Conservation (phyloP, 768 basidiomycete genomes). For the Boletus patriciae region DNA sequence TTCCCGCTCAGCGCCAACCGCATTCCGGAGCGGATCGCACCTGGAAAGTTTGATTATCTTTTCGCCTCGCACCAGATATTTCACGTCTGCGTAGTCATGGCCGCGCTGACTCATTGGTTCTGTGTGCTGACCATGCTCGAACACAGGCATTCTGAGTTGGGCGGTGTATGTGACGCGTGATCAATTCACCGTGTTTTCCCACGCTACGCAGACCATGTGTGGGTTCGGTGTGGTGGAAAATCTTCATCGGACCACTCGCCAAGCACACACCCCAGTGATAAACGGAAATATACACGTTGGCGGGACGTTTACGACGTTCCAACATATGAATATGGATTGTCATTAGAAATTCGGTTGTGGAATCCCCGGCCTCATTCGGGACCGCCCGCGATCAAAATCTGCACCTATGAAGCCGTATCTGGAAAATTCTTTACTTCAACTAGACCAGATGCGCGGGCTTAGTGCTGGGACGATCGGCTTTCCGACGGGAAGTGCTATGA, state of each 20-base stretch:
- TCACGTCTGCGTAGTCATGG: conserved; percentile 75
- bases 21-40: conserved; percentile 71
- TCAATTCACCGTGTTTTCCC: conserved; percentile 26
- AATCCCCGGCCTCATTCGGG: conserved; percentile 22
- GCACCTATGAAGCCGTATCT: conserved; percentile 9
- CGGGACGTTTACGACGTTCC: conserved; percentile 19
- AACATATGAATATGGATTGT: conserved; percentile 31
- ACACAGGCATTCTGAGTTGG: conserved; percentile 49
- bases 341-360: conserved; percentile 27
- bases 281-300: conserved; percentile 33
- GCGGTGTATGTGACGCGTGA: conserved; percentile 24
- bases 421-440: conserved; percentile 10
- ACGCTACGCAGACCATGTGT: conserved; percentile 18
- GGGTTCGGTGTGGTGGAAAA: conserved; percentile 21
- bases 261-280: conserved; percentile 22
- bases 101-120: conserved; percentile 66
- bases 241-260: conserved; percentile 21
- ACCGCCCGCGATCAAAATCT: conserved; percentile 21
- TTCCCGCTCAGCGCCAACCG: conserved; percentile 70
- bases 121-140: conserved; percentile 56
- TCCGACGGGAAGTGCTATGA: conserved; percentile 32
- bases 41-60: conserved; percentile 78
- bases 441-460: conserved; percentile 19
- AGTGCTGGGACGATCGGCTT: conserved; percentile 22
- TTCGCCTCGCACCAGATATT: conserved; percentile 89